Base-by-base conservation (phyloP, 176 grass and related monocot species). In the Areca catechu region DNA sequence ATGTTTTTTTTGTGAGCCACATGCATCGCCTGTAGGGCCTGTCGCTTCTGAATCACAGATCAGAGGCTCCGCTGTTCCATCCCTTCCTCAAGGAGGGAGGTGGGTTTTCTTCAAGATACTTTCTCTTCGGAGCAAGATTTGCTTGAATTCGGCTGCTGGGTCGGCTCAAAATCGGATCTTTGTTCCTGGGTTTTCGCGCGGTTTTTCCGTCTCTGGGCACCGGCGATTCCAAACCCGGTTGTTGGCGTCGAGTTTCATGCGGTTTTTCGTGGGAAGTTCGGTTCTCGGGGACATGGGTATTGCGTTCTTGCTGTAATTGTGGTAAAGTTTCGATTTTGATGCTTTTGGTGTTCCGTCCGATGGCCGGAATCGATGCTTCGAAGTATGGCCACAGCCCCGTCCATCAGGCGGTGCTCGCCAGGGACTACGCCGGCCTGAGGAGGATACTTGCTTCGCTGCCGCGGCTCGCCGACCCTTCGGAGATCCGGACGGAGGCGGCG, bases 401-500 rank as follows among this genome's bases (percentile, higher is more conserved):
- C 49, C 91, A 96, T 86, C 68, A 73, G 25, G 91, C 91, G 4
- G 80, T 96, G 37, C 67, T 79, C 56, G 56, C 63, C 51, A 77
- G 77, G 27, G 86, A 96, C 64, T 79, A 96, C 61, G 57, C 80
- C 4, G 68, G 58, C 56, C 80, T 96, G 60, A 74, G 74, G 56
- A 74, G 79, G 22, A 61, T 84, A 48, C 83, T 96, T 47, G 72
- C 82, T 21, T 73, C 71, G 22, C 68, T 96, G 20, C 86, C 91
- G 24, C 65, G 68, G 48, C 63, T 68, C 52, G 77, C 67, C 19
- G 58, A 80, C 60, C 86, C 91, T 0, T 70, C 85, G 37, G 67
- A 75, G 74, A 81, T 96, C 80, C 77, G 72, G 68, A 90, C 91
- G 60, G 86, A 90, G 83, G 86, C 74, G 24, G 83, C 79, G 67